These are phyloP conservation scores for Capsella rubella DNA, from an alignment of 441 rosid genomes.

Conservation along the genomic window DNA sequence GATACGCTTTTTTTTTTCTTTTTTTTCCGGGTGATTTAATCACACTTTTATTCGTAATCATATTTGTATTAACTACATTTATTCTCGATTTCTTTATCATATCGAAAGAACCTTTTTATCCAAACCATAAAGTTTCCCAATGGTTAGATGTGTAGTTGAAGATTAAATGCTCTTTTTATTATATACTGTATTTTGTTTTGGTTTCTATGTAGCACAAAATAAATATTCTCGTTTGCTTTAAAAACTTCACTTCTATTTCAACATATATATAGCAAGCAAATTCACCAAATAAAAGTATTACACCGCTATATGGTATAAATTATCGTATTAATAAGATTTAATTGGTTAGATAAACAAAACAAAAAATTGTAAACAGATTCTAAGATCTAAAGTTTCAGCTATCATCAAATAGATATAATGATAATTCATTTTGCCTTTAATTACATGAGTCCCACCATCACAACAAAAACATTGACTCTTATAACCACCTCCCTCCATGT, in stretches of 20 bases:
- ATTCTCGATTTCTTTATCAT: background rate
- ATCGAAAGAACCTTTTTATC: background rate
- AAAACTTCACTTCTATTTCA: background rate
- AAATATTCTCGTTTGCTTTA: background rate
- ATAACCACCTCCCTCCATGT: conserved; percentile 41
- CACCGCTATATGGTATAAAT: too few relatives aligned
- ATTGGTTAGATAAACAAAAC: too few relatives aligned
- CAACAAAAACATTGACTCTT: conserved; percentile 34
- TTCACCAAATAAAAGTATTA: too few relatives aligned
- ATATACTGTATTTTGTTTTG: background rate
- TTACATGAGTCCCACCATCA: conserved; percentile 38
- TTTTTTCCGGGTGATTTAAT: background rate
- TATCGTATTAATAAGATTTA: too few relatives aligned
- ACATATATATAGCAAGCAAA: too few relatives aligned
- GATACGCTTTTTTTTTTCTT: background rate
- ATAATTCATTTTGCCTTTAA: conserved; percentile 12
- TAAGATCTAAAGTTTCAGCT: background rate
- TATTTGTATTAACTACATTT: background rate
- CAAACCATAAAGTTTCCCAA: background rate
- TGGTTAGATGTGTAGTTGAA: background rate
- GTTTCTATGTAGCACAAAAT: background rate
- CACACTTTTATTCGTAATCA: background rate
- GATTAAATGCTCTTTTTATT: background rate
- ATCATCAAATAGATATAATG: background rate
- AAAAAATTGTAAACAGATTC: background rate